Percentiles rank a stretch among this genome's conserved stretches.
Evolutionary conservation across 2,329 filamentous ascomycete genomes (phyloP).

Genomic region (Ampelomyces quisqualis): DNA sequence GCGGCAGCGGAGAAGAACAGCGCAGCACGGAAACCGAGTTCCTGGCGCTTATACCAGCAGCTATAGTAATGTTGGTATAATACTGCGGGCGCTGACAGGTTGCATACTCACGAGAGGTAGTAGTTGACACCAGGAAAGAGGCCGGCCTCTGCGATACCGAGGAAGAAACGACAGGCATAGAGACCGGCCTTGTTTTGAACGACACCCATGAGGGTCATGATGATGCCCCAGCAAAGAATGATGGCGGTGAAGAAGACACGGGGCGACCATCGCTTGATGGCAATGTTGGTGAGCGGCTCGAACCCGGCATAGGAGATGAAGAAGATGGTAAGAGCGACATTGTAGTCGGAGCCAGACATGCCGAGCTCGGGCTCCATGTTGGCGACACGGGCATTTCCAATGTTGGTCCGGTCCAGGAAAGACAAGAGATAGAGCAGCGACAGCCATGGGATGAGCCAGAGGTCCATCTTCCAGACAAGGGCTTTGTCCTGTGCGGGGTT

Average conservation of each 20-base stretch:
- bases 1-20: slow-evolving; percentile 62
- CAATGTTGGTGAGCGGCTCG: slow-evolving; percentile 60
- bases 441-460: slow-evolving; percentile 45
- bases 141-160: slow-evolving; percentile 43
- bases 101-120: slow-evolving; percentile 54
- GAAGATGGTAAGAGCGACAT: slow-evolving; percentile 65
- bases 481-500: slow-evolving; percentile 35
- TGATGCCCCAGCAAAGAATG: slow-evolving; percentile 52
- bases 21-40: slow-evolving; percentile 55
- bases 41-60: slow-evolving; percentile 58
- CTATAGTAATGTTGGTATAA: slow-evolving; percentile 17
- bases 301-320: slow-evolving; percentile 57
- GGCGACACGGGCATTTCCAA: slow-evolving; percentile 50
- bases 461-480: slow-evolving; percentile 47
- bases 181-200: slow-evolving; percentile 44
- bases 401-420: slow-evolving; percentile 43
- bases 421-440: slow-evolving; percentile 47
- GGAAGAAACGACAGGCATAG: slow-evolving; percentile 41
- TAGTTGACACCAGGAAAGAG: slow-evolving; percentile 50
- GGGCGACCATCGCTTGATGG: slow-evolving; percentile 62
- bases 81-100: not conserved
- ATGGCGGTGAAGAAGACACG: slow-evolving; percentile 47
- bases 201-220: slow-evolving; percentile 54
- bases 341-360: slow-evolving; percentile 59
- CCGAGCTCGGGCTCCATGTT: slow-evolving; percentile 31